Evolutionary conservation across 345 rosid genomes (phyloP), one percentile per base, ranked within the genome.

Genomic region (Litchi chinensis): DNA sequence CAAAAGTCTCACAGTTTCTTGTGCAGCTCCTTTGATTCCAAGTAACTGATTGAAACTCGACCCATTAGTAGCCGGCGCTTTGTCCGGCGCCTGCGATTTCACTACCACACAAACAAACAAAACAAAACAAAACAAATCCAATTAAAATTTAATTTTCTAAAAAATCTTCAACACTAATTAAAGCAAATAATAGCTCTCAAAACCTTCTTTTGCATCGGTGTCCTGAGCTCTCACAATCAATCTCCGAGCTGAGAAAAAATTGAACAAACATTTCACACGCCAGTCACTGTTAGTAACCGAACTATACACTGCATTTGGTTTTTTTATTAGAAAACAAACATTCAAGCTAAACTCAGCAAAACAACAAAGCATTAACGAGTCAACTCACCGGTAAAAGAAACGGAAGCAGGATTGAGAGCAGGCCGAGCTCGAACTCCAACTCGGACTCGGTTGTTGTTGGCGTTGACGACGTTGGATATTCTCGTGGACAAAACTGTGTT

Each of bases 1-100:
- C 5, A 60, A 6, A 60, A 7, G 56, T 75, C 86, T 89, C 70
- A 95, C 99, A 63, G 94, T 88, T 79, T 93, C 99, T 87, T 89
- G 93, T 65, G 96, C 77, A 9, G 99, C 99, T 82, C 99, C 99
- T 88, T 90, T 95, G 83, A 95, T 95, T 52, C 99, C 98, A 40
- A 95, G 97, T 85, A 95, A 95, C 84, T 95, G 99, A 80, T 95
- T 93, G 84, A 95, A 80, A 84, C 90, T 90, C 8, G 99, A 95
- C 74, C 99, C 99, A 67, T 73, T 82, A 39, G 74, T 77, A 5
- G 88, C 91, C 1, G 95, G 95, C 32, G 97, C 91, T 77, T 92
- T 95, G 69, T 91, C 91, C 16, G 98, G 94, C 18, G 87, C 85
- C 87, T 80, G 86, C 39, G 96, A 83, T 85, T 92, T 84, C 69